Percentiles rank a stretch among this genome's conserved stretches.
Evolutionary conservation across 2,329 filamentous ascomycete species (phyloP).

Genomic region (Botrytis elliptica): DNA sequence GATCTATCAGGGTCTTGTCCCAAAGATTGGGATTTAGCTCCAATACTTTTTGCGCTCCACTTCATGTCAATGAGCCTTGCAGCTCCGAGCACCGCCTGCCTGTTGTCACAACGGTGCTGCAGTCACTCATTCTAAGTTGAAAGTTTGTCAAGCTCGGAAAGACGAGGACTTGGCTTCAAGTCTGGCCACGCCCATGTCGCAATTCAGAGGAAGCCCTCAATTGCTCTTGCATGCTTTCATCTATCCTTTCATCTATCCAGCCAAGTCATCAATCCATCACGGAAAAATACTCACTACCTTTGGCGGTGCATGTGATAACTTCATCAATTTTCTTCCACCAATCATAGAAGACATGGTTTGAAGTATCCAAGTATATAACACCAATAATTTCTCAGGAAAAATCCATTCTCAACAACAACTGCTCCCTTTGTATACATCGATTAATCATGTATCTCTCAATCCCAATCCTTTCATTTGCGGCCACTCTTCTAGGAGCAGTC

Average conservation of each 20-base stretch:
- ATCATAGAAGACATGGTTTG: background rate
- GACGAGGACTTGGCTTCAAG: background rate
- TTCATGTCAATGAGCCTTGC: background rate
- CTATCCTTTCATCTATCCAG: conserved; percentile 3
- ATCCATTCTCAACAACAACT: background rate
- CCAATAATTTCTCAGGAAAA: background rate
- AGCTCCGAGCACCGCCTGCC: background rate
- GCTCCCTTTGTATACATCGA: background rate
- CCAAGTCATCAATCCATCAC: background rate
- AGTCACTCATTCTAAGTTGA: background rate
- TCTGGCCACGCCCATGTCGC: background rate
- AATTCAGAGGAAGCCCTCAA: background rate
- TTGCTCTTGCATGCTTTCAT: background rate
- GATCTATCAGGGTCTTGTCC: conserved; percentile 1
- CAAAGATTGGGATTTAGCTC: background rate
- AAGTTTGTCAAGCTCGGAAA: background rate
- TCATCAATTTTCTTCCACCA: conserved; percentile 1
- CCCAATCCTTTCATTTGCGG: conserved; percentile 6
- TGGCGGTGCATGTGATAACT: background rate
- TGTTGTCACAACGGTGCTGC: background rate
- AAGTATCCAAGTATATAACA: conserved; percentile 3
- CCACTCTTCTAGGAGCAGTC: background rate
- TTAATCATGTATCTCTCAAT: conserved; percentile 9
- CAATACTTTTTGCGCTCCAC: background rate
- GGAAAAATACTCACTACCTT: background rate